Percentiles rank a stretch among this genome's conserved stretches.
These are phyloP conservation scores for Aphanomyces euteiches DNA, from an alignment of 352 stramenopile species.

Conservation along the genomic window DNA sequence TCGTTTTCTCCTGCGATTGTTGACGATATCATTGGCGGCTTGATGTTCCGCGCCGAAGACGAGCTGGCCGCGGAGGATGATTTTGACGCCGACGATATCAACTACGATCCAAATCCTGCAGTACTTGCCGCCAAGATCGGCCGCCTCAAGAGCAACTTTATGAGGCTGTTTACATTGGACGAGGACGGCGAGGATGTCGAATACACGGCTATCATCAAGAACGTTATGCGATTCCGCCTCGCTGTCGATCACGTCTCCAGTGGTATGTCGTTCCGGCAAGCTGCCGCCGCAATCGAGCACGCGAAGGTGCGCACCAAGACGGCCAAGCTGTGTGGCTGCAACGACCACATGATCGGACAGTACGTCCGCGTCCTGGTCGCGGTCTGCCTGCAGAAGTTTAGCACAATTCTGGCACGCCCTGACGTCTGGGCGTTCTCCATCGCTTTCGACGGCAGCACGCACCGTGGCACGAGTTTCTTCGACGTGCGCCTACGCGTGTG, in stretches of 20 bases:
- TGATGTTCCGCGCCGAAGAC: neutral
- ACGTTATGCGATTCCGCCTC: neutral
- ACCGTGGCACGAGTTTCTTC: neutral
- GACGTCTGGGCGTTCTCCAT: neutral
- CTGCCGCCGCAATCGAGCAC: neutral
- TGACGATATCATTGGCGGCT: neutral
- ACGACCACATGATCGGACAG: conserved; percentile 38
- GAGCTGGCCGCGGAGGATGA: neutral
- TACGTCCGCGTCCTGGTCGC: neutral
- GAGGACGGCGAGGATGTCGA: neutral
- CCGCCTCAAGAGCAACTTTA: neutral
- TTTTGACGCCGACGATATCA: neutral
- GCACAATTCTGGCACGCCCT: too few species aligned
- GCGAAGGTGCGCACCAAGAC: neutral
- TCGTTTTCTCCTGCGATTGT: neutral
- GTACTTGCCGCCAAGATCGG: conserved; percentile 1
- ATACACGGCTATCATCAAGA: conserved; percentile 1
- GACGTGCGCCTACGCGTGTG: neutral
- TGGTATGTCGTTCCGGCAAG: neutral
- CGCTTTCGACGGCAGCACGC: neutral
- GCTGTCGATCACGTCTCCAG: neutral
- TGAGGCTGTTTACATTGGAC: neutral
- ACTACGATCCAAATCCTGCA: neutral
- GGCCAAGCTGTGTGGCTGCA: neutral
- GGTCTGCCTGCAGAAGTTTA: neutral